phyloP scores from a whole-genome alignment of 352 stramenopile species.

The Globisporangium recalcitrans region DNA sequence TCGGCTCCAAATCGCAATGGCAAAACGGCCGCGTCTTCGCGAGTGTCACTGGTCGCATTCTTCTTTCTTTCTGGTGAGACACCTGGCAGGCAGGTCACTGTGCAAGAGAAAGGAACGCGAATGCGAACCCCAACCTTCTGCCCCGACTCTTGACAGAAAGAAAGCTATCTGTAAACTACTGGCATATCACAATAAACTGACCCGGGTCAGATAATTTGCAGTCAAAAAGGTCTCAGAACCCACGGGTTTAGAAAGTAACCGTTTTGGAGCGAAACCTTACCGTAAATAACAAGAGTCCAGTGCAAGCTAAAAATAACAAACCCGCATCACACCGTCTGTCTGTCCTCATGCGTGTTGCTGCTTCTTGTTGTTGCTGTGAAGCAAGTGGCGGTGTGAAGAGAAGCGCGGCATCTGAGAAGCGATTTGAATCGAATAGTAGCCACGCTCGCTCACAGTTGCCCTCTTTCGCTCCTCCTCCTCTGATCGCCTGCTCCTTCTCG shows the following conservation, averaged over 20 bases:
- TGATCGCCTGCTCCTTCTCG: background rate
- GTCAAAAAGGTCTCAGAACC: background rate
- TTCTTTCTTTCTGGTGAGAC: slow-evolving; percentile 6
- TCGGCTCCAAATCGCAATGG: background rate
- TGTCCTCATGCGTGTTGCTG: background rate
- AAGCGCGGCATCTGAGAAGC: slow-evolving; percentile 19
- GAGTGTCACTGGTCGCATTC: slow-evolving; percentile 8
- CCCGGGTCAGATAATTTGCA: background rate
- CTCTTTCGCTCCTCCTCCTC: background rate
- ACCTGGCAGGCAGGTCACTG: background rate
- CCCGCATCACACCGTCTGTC: background rate
- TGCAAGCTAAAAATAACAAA: background rate
- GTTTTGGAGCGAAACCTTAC: background rate
- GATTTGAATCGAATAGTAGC: slow-evolving; percentile 10
- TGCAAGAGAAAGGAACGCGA: slow-evolving; percentile 5
- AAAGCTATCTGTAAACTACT: background rate
- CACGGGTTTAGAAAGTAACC: background rate
- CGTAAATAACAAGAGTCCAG: slow-evolving; percentile 7
- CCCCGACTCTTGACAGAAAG: slow-evolving; percentile 2
- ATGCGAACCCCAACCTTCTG: background rate
- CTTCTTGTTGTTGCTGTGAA: background rate
- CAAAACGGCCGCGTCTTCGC: background rate
- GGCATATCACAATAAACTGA: background rate
- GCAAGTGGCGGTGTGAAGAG: background rate
- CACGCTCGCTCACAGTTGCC: slow-evolving; percentile 6